Conservation (phyloP, 768 basidiomycete genomes). For the Paxillus rubicundulus region DNA sequence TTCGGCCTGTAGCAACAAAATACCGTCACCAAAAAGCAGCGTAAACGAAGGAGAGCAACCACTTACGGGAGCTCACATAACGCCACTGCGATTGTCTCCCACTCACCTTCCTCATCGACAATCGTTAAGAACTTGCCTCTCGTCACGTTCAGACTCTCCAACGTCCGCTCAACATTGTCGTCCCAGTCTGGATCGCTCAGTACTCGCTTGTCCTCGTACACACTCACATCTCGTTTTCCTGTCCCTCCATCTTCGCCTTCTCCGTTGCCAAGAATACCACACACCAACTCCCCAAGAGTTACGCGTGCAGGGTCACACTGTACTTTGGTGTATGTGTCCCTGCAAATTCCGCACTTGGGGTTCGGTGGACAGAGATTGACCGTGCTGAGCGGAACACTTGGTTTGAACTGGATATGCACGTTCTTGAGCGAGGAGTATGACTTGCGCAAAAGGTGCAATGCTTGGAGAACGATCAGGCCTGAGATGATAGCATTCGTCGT, state of each 20-base stretch:
- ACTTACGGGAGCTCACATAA: slow-evolving; percentile 72
- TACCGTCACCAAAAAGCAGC: not conserved
- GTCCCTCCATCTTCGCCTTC: slow-evolving; percentile 32
- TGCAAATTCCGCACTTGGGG: slow-evolving; percentile 76
- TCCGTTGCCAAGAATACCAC: slow-evolving; percentile 59
- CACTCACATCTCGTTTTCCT: slow-evolving; percentile 61
- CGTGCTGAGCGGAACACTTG: slow-evolving; percentile 72
- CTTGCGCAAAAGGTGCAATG: slow-evolving; percentile 76
- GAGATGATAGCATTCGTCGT: slow-evolving; percentile 98
- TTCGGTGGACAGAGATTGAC: slow-evolving; percentile 70
- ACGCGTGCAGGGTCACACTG: slow-evolving; percentile 70
- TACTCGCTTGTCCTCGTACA: slow-evolving; percentile 84
- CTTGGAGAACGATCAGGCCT: slow-evolving; percentile 91
- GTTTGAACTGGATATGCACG: slow-evolving; percentile 77
- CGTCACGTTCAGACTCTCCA: slow-evolving; percentile 77
- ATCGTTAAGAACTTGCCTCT: slow-evolving; percentile 87
- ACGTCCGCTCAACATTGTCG: slow-evolving; percentile 77
- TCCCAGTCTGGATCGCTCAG: slow-evolving; percentile 93
- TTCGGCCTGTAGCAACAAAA: slow-evolving; percentile 42
- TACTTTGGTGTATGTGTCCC: slow-evolving; percentile 77
- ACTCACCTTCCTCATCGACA: slow-evolving; percentile 82
- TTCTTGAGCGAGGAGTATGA: slow-evolving; percentile 62
- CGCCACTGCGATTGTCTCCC: slow-evolving; percentile 68
- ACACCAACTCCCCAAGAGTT: slow-evolving; percentile 70
- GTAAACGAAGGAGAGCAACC: not conserved